A percentile compares a stretch with the other conserved stretches of the same genome.
These are phyloP conservation scores for Suhomyces xylopsoci DNA, from an alignment of 805 yeast species.

Conservation along the genomic window DNA sequence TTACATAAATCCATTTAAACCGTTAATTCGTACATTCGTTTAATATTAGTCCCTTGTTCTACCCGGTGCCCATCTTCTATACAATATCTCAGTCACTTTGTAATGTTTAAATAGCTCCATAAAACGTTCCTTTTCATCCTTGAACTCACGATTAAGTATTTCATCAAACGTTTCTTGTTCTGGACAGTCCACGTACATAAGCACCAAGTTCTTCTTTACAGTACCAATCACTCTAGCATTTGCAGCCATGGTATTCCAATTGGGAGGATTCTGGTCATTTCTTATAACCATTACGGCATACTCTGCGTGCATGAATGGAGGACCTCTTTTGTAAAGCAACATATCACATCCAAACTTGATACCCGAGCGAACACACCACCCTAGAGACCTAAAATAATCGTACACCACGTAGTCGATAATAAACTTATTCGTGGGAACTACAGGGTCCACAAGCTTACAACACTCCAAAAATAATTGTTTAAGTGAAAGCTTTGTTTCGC, in stretches of 20 bases:
- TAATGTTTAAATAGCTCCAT: conserved; percentile 38
- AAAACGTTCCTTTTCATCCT: conserved; percentile 17
- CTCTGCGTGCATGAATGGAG: conserved; percentile 94
- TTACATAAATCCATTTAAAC: too few species aligned
- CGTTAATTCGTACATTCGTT: background rate
- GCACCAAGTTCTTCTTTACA: conserved; percentile 74
- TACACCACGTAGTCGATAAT: conserved; percentile 66
- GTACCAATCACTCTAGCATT: conserved; percentile 80
- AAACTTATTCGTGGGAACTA: conserved; percentile 24
- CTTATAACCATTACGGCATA: conserved; percentile 60
- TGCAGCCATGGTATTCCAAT: conserved; percentile 58
- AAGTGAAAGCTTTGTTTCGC: conserved; percentile 14
- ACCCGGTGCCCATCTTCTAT: conserved; percentile 83
- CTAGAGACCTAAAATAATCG: conserved; percentile 81
- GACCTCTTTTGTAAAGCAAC: conserved; percentile 83
- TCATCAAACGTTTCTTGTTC: conserved; percentile 25
- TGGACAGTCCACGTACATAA: conserved; percentile 65
- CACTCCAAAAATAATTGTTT: conserved; percentile 25
- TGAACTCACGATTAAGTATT: conserved; percentile 13
- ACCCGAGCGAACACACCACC: conserved; percentile 94
- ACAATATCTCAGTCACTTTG: conserved; percentile 61
- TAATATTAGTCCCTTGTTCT: conserved; percentile 65
- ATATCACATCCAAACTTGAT: conserved; percentile 89
- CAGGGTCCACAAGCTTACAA: conserved; percentile 8
- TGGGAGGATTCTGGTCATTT: conserved; percentile 36